These are phyloP conservation scores for Sordaria brevicollis DNA, from an alignment of 495 filamentous ascomycete genomes.

Conservation along the genomic window DNA sequence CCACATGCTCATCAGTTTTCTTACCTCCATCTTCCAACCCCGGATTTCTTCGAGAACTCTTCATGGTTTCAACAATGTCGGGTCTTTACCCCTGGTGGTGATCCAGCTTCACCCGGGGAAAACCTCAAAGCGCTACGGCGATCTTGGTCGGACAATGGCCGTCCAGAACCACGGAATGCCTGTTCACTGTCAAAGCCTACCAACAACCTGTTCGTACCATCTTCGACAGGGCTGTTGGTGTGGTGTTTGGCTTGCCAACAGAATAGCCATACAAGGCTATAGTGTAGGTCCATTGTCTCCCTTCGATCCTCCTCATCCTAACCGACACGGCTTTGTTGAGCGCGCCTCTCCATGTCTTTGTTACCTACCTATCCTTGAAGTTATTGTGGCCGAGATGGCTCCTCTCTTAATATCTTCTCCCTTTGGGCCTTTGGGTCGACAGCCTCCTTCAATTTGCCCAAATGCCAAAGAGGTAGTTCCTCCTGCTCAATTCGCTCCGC, in stretches of 20 bases:
- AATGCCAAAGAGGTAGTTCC: neutral
- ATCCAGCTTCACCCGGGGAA: constrained; percentile 32
- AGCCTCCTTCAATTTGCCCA: constrained; percentile 6
- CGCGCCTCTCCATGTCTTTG: neutral
- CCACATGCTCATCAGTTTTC: constrained; percentile 1
- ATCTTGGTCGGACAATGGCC: constrained; percentile 16
- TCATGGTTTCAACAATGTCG: neutral
- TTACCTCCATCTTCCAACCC: neutral
- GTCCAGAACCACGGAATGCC: neutral
- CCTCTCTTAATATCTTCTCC: constrained; percentile 3
- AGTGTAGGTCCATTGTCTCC: neutral
- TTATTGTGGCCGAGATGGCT: neutral
- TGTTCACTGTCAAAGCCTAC: neutral
- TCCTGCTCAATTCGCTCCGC: constrained; percentile 20
- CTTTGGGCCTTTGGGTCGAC: constrained; percentile 2
- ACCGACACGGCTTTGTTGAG: neutral
- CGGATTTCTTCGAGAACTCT: neutral
- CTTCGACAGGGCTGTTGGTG: neutral
- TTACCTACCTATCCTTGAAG: neutral
- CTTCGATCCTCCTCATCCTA: neutral
- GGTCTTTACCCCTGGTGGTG: constrained; percentile 30
- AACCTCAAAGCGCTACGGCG: constrained; percentile 28
- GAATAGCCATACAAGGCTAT: neutral
- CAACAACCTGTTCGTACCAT: neutral
- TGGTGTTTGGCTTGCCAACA: neutral